A percentile compares a stretch with the other conserved stretches of the same genome.
These are phyloP conservation scores for Chloropicon primus DNA, from an alignment of 139 green algal species.

Conservation along the genomic window DNA sequence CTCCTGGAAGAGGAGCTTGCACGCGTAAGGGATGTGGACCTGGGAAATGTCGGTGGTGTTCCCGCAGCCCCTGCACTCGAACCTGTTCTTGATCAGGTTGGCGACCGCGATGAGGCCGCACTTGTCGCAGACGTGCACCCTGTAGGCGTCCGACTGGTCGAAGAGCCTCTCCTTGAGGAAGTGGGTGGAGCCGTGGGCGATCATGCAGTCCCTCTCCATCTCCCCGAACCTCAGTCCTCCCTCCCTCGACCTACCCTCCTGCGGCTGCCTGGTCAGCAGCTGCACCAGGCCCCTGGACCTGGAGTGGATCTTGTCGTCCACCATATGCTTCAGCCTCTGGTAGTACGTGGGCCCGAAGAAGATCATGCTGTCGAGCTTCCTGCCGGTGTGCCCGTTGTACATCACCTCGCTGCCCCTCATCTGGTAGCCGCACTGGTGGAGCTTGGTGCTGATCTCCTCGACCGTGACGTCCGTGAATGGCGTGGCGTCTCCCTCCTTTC, in stretches of 20 bases:
- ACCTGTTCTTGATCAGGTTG: slow-evolving; percentile 38
- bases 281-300: slow-evolving; percentile 69
- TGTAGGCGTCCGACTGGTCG: slow-evolving; percentile 41
- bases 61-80: slow-evolving; percentile 35
- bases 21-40: slow-evolving; percentile 42
- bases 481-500: slow-evolving; percentile 92
- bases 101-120: slow-evolving; percentile 38
- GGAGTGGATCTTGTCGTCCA: slow-evolving; percentile 96
- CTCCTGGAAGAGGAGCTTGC: slow-evolving; percentile 49
- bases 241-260: slow-evolving; percentile 86
- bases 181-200: slow-evolving; percentile 27
- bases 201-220: slow-evolving; percentile 94
- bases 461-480: slow-evolving; percentile 95
- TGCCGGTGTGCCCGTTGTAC: slow-evolving; percentile 89
- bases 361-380: slow-evolving; percentile 46
- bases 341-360: slow-evolving; percentile 96
- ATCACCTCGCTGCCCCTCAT: slow-evolving; percentile 84
- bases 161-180: slow-evolving; percentile 47
- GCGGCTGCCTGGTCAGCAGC: slow-evolving; percentile 91
- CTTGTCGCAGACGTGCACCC: slow-evolving; percentile 36
- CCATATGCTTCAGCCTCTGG: slow-evolving; percentile 99
- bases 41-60: slow-evolving; percentile 33
- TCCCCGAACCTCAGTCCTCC: slow-evolving; percentile 94
- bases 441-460: slow-evolving; percentile 74
- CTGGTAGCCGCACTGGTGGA: slow-evolving; percentile 78